phyloP scores from a whole-genome alignment of 305 asterid species.

The Solanum aculeatissimum region DNA sequence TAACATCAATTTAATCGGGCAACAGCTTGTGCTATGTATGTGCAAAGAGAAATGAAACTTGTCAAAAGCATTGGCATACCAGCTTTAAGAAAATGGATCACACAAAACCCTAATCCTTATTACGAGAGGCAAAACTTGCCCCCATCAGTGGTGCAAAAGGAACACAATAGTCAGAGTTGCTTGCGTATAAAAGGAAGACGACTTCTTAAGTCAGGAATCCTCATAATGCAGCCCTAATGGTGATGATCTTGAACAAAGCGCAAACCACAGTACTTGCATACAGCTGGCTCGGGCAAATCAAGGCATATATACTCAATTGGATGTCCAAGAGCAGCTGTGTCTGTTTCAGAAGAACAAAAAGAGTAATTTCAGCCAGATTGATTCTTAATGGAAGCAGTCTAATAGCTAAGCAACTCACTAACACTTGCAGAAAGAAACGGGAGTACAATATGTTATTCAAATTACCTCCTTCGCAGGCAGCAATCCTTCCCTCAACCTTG shows the following conservation, averaged over 20 bases:
- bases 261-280: slow-evolving; percentile 89
- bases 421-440: background rate
- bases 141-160: background rate
- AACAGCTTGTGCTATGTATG: background rate
- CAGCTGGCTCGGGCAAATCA: slow-evolving; percentile 72
- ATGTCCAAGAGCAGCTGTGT: slow-evolving; percentile 79
- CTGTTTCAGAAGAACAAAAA: slow-evolving; percentile 24
- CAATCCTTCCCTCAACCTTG: slow-evolving; percentile 74
- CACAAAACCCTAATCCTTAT: background rate
- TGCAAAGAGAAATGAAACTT: background rate
- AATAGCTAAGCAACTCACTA: background rate
- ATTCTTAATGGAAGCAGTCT: background rate
- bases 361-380: background rate
- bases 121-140: background rate
- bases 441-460: background rate
- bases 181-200: background rate
- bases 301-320: slow-evolving; percentile 95
- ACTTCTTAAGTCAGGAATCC: background rate
- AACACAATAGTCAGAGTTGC: background rate
- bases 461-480: slow-evolving; percentile 91
- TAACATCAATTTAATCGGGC: background rate
- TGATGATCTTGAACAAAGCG: slow-evolving; percentile 72
- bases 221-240: slow-evolving; percentile 26
- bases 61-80: background rate
- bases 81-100: background rate